Base-by-base conservation (phyloP, 2,329 filamentous ascomycete genomes). In the Chaetomiaceae sp. region DNA sequence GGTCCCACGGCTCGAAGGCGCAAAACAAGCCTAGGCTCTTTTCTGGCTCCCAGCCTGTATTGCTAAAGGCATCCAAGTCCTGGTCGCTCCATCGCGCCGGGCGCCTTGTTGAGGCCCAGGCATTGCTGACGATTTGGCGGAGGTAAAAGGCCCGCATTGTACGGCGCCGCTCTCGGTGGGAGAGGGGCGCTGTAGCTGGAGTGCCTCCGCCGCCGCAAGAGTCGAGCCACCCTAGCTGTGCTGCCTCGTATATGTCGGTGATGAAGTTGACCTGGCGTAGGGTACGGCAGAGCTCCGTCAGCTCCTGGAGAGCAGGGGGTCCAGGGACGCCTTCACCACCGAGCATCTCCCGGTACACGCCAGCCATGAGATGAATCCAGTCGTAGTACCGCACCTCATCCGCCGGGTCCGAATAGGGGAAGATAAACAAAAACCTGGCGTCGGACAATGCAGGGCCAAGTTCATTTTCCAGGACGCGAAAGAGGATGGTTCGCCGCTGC, bases 101-200 rank as follows among this genome's bases (percentile, higher is more conserved):
- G 14, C 39, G 44, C 40, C 27, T 44, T 21, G 39, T 48, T 14
- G 48, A 41, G 13, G 48, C 52, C 48, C 44, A 54, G 35, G 44
- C 52, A 12, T 54, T 51, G 44, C 44, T 52, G 4, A 54, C 17
- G 25, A 54, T 48, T 20, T 51, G 52, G 40, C 39, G 52, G 21
- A 31, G 52, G 35, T 54, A 54, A 37, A 54, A 44, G 9, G 52
- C 48, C 21, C 52, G 37, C 33, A 48, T 27, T 10, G 51, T 16
- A 13, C 48, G 43, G 12, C 5, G 48, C 23, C 52, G 48, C 40
- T 54, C 52, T 25, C 2, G 20, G 34, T 20, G 44, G 23, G 51
- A 54, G 27, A 23, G 25, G 23, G 43, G 42, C 2, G 48, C 37
- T 27, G 37, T 27, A 4, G 42, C 42, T 14, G 38, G 37, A 5